Conservation (phyloP, 345 rosid species). For the Lumnitzera littorea region DNA sequence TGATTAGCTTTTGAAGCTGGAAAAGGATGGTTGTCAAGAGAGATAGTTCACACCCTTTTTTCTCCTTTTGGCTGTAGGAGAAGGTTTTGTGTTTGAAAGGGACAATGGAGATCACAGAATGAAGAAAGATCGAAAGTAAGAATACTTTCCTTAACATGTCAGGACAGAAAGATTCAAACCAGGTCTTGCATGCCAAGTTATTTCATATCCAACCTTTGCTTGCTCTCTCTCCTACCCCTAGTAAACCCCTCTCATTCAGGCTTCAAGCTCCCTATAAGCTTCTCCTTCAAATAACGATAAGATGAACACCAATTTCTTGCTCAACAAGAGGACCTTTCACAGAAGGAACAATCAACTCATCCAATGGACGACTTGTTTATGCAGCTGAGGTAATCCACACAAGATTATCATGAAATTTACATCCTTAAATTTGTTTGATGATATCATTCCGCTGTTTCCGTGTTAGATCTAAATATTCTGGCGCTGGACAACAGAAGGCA, state of each 20-base stretch:
- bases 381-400: too few relatives aligned
- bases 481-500: conserved; percentile 12
- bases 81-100: too few relatives aligned
- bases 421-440: background rate
- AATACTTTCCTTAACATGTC: conserved; percentile 26
- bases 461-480: conserved; percentile 24
- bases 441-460: background rate
- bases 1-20: too few relatives aligned
- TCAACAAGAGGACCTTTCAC: background rate
- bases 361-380: too few relatives aligned
- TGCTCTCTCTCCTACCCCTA: conserved; percentile 10
- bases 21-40: too few relatives aligned
- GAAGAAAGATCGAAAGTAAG: conserved; percentile 11
- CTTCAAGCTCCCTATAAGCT: conserved; percentile 2
- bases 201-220: conserved; percentile 22
- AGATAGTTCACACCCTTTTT: too few relatives aligned
- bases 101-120: too few relatives aligned
- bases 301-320: conserved; percentile 7
- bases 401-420: too few relatives aligned
- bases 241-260: conserved; percentile 7
- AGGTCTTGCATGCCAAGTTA: conserved; percentile 30
- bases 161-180: conserved; percentile 9
- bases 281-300: conserved; percentile 22
- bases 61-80: too few relatives aligned
- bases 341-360: too few relatives aligned